Conservation (phyloP, 2,329 filamentous ascomycete genomes). For the Rhinocladiella similis region DNA sequence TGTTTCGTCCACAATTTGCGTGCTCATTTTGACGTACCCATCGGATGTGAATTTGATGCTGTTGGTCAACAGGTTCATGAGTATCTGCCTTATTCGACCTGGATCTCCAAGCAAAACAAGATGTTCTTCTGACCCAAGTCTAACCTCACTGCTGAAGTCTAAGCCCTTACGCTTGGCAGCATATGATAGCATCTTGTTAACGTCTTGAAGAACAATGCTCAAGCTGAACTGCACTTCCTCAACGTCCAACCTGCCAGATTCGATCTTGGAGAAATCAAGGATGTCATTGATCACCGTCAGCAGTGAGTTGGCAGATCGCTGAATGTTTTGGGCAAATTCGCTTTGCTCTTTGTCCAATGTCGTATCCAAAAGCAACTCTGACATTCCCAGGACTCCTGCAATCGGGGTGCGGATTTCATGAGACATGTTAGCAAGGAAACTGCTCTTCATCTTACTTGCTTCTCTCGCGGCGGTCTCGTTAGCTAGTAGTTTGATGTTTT, state of each 20-base stretch:
- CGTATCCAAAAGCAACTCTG: conserved; percentile 70
- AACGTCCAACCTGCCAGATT: conserved; percentile 73
- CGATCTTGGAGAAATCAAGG: conserved; percentile 78
- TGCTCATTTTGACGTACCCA: conserved; percentile 67
- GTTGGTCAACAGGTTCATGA: conserved; percentile 76
- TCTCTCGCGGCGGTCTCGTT: conserved; percentile 79
- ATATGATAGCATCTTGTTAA: conserved; percentile 76
- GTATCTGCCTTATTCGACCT: conserved; percentile 71
- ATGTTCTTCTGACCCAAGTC: conserved; percentile 61
- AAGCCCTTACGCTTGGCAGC: conserved; percentile 74
- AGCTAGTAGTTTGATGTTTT: conserved; percentile 69
- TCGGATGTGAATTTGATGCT: conserved; percentile 73
- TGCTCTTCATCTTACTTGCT: conserved; percentile 75
- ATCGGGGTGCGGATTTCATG: conserved; percentile 79
- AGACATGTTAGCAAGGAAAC: conserved; percentile 79
- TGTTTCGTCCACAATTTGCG: conserved; percentile 64
- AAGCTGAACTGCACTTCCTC: conserved; percentile 80
- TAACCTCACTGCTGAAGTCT: conserved; percentile 66
- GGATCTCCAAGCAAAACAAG: conserved; percentile 76
- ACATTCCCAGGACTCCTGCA: conserved; percentile 78
- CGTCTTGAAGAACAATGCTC: conserved; percentile 69
- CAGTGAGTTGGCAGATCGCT: conserved; percentile 73
- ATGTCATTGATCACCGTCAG: conserved; percentile 83
- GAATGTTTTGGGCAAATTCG: conserved; percentile 75
- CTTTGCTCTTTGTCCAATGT: conserved; percentile 68